Percentiles rank a stretch among this genome's conserved stretches.
These are phyloP conservation scores for Hyphopichia burtonii DNA, from an alignment of 1,139 yeast species.

Conservation along the genomic window DNA sequence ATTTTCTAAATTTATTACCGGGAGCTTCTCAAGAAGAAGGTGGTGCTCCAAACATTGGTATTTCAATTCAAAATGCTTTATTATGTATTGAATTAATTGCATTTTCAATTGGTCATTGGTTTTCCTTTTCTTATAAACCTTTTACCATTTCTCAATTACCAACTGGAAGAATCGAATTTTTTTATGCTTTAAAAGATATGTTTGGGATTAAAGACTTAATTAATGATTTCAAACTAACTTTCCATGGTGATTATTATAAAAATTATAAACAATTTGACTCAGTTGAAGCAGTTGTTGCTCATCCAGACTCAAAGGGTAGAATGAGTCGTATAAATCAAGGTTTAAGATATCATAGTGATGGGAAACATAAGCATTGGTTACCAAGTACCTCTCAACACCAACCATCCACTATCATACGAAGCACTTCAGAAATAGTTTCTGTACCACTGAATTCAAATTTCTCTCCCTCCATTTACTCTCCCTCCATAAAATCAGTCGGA, in stretches of 20 bases:
- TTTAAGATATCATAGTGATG: constrained; percentile 73
- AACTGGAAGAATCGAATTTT: constrained; percentile 61
- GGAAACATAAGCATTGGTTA: constrained; percentile 83
- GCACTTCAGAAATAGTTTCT: constrained; percentile 31
- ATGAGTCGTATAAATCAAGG: constrained; percentile 81
- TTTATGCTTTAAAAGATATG: constrained; percentile 71
- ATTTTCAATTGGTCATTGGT: constrained; percentile 86
- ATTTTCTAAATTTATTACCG: constrained; percentile 52
- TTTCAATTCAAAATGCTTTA: constrained; percentile 72
- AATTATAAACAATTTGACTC: constrained; percentile 84
- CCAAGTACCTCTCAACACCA: constrained; percentile 33
- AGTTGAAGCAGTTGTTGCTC: constrained; percentile 67
- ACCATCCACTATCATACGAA: constrained; percentile 16
- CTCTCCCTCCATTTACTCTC: constrained; percentile 17
- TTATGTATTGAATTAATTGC: constrained; percentile 82
- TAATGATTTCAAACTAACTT: constrained; percentile 72
- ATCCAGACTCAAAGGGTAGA: constrained; percentile 65
- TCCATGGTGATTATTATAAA: constrained; percentile 69
- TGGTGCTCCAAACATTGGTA: constrained; percentile 43
- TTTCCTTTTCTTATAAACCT: constrained; percentile 76
- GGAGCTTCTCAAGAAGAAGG: constrained; percentile 24
- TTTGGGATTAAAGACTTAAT: constrained; percentile 72
- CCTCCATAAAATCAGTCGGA: constrained; percentile 32
- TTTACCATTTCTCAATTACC: constrained; percentile 63
- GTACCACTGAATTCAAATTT: constrained; percentile 10